Base-by-base conservation (phyloP, 345 rosid species). In the Gossypium arboreum region DNA sequence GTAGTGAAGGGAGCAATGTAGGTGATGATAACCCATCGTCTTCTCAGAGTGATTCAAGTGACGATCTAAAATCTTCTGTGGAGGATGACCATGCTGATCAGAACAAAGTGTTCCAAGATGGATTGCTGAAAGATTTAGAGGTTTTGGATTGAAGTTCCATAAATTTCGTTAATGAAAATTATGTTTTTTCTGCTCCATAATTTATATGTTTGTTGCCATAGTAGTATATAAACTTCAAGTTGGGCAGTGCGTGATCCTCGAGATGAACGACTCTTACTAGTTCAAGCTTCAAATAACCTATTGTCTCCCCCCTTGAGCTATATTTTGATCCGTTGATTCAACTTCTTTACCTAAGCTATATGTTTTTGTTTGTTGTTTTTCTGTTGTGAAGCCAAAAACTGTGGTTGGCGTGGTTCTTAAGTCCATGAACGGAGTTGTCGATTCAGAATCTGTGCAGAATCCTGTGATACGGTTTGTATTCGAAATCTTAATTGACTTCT, bases 41-140 rank as follows among this genome's bases (percentile, higher is more conserved):
- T 67, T 81, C 87, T 39, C 82, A 22, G 60, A 77, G 88, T 68
- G 84, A 84, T 79, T 86, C 81, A 1, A 81, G 83, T 59, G 90
- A 83, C 62, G 86, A 87, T 67, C 82, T 85, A 0, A 77, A 78
- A 60, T 77, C 75, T 10, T 73, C 58, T 57, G 18, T 75, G 74
- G 86, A 79, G 65, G 83, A 81, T 55, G 75, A 48, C 12, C 18
- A 51, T 48, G 59, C 63, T 17, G 71, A 71, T 60, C 75, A 62
- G 47, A 69, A 68, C 68, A 78, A 76, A 60, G 79, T 47, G 10
- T 62, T 79, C 24, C 64, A 45, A 58, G 76, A 78, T 22, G 77
- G 80, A 73, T 73, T 80, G 81, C 78, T 1, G 68, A 72, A 79
- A 71, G 80, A 83, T 76, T 73, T 81, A 27, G 84, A 86, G 93